Percentiles rank a stretch among this genome's conserved stretches.
These are phyloP conservation scores for Tricholomella constricta DNA, from an alignment of 768 basidiomycete species.

Conservation along the genomic window DNA sequence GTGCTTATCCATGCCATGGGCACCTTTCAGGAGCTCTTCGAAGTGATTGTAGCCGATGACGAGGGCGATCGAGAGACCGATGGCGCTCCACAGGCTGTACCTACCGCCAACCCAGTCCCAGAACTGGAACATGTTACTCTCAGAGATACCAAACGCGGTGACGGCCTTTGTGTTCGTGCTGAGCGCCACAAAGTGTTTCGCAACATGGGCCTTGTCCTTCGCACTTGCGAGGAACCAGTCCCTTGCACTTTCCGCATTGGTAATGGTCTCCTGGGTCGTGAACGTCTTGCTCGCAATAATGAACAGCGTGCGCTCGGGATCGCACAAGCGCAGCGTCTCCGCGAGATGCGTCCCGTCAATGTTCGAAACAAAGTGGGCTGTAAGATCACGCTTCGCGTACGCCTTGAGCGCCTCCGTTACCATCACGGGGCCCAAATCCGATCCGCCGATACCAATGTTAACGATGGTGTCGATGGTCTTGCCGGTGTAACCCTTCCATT, in stretches of 20 bases:
- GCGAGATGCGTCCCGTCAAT: slow-evolving; percentile 98
- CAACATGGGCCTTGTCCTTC: slow-evolving; percentile 87
- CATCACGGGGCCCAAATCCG: slow-evolving; percentile 98
- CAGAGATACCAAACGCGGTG: slow-evolving; percentile 87
- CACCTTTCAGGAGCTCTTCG: slow-evolving; percentile 84
- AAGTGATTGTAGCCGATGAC: slow-evolving; percentile 96
- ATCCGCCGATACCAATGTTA: slow-evolving; percentile 99
- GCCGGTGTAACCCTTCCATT: slow-evolving; percentile 97
- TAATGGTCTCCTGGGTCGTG: slow-evolving; percentile 99
- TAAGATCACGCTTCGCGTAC: slow-evolving; percentile 88
- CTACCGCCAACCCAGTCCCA: slow-evolving; percentile 99
- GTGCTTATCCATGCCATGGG: slow-evolving; percentile 97
- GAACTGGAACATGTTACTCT: slow-evolving; percentile 98
- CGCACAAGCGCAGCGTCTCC: slow-evolving; percentile 77
- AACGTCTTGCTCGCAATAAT: slow-evolving; percentile 99
- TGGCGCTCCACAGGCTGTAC: slow-evolving; percentile 98
- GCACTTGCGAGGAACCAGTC: slow-evolving; percentile 91
- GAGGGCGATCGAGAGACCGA: slow-evolving; percentile 92
- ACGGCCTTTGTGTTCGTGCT: slow-evolving; percentile 96
- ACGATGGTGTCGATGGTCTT: slow-evolving; percentile 93
- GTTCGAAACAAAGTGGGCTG: slow-evolving; percentile 91
- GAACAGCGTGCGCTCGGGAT: slow-evolving; percentile 94
- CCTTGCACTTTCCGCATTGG: slow-evolving; percentile 92
- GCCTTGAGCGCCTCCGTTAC: slow-evolving; percentile 96
- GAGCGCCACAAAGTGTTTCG: slow-evolving; percentile 98